Evolutionary conservation across 176 grass and related monocot genomes (phyloP).

Genomic region (Hyparrhenia diplandra): DNA sequence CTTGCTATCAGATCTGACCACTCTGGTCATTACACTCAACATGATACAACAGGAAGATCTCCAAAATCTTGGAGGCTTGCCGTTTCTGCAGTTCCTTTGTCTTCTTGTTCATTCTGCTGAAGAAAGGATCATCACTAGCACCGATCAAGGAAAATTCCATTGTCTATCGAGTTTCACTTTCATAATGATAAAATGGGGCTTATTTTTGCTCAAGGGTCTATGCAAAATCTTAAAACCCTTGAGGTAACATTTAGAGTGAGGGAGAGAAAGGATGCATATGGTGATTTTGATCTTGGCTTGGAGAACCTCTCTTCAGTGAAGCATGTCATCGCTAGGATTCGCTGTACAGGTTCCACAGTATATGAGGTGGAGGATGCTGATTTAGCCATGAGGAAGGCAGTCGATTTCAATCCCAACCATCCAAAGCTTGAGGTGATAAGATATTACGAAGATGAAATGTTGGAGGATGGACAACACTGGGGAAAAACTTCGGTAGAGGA

Average conservation of each 20-base stretch:
- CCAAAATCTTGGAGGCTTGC: background rate
- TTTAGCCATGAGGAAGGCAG: background rate
- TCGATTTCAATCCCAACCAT: background rate
- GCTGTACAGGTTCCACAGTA: background rate
- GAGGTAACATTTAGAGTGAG: background rate
- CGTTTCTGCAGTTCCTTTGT: background rate
- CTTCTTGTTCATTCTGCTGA: background rate
- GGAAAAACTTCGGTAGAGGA: background rate
- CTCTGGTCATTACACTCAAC: background rate
- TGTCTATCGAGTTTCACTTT: background rate
- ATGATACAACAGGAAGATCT: background rate
- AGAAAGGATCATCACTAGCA: background rate
- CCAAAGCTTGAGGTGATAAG: background rate
- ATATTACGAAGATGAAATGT: background rate
- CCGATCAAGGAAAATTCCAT: background rate
- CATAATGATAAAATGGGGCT: background rate
- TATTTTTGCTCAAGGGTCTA: background rate
- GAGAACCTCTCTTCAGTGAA: slow-evolving; percentile 7
- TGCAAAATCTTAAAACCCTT: slow-evolving; percentile 3
- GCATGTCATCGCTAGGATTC: background rate
- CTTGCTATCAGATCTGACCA: background rate
- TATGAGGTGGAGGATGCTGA: background rate
- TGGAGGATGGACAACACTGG: background rate
- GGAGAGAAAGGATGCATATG: background rate
- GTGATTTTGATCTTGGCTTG: slow-evolving; percentile 9